phyloP scores from a whole-genome alignment of 177 flowering plant species.

The Tripterygium wilfordii region DNA sequence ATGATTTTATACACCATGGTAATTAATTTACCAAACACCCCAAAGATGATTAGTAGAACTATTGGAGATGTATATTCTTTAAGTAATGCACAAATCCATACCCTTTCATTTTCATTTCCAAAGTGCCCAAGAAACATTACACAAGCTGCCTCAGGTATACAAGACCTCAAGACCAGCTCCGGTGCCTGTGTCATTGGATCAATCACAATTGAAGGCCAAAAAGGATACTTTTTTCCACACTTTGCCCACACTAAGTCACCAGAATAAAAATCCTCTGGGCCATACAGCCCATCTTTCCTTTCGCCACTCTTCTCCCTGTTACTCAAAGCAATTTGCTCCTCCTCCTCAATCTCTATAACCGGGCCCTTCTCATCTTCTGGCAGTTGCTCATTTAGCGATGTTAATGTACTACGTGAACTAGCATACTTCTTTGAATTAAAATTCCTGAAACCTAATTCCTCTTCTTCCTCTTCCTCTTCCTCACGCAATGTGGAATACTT shows the following conservation, averaged over 20 bases:
- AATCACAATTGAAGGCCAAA: constrained; percentile 94
- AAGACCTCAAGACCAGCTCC: constrained; percentile 51
- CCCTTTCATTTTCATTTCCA: constrained; percentile 71
- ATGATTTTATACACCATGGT: too few species aligned
- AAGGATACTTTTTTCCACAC: constrained; percentile 63
- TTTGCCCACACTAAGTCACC: constrained; percentile 98
- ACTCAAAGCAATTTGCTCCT: too few species aligned
- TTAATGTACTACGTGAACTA: constrained; percentile 31
- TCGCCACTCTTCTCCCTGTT: constrained; percentile 19
- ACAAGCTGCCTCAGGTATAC: constrained; percentile 66
- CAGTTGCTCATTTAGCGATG: constrained; percentile 27
- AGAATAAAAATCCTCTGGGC: constrained; percentile 58
- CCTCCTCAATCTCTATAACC: constrained; percentile 16
- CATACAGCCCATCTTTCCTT: constrained; percentile 37
- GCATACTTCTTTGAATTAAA: constrained; percentile 35
- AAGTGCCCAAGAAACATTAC: constrained; percentile 94
- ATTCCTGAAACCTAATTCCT: constrained; percentile 10
- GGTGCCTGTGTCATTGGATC: constrained; percentile 86
- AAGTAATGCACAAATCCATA: constrained; percentile 17
- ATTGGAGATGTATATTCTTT: not conserved
- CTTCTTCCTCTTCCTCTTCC: constrained; percentile 22
- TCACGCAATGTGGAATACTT: constrained; percentile 17
- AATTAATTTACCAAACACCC: too few species aligned
- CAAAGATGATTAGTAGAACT: too few species aligned
- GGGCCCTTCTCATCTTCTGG: constrained; percentile 23